These are phyloP conservation scores for Aspergillus puulaauensis DNA, from an alignment of 2,329 filamentous ascomycete species.

Conservation along the genomic window DNA sequence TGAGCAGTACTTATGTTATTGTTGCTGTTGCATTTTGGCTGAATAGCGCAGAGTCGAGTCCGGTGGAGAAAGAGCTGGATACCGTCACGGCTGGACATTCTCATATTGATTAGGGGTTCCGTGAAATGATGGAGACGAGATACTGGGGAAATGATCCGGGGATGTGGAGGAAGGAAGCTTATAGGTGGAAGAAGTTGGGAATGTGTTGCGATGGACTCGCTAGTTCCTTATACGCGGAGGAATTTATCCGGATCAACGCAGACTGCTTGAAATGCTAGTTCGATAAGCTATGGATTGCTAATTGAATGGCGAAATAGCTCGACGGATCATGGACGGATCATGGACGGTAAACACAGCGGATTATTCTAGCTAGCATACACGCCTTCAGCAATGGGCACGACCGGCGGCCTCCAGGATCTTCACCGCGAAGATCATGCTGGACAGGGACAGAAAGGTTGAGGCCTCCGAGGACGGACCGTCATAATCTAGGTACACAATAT, in stretches of 20 bases:
- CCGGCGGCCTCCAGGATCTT: not conserved
- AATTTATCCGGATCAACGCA: constrained; percentile 14
- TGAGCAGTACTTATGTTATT: not conserved
- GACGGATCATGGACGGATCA: not conserved
- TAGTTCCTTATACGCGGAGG: constrained; percentile 1
- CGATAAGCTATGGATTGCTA: too few species aligned
- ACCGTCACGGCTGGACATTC: not conserved
- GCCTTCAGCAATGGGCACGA: constrained; percentile 5
- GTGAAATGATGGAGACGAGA: not conserved
- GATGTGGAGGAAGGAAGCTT: not conserved
- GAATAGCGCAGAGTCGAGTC: not conserved
- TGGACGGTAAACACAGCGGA: not conserved
- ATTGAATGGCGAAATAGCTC: not conserved
- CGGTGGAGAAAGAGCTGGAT: not conserved
- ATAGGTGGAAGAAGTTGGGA: constrained; percentile 19
- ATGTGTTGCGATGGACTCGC: constrained; percentile 1
- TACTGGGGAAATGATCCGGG: not conserved
- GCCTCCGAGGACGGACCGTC: not conserved
- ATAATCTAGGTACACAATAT: constrained; percentile 14
- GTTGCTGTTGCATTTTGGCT: not conserved
- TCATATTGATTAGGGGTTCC: not conserved
- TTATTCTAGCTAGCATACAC: constrained; percentile 10
- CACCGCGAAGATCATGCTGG: not conserved
- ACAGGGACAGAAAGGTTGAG: not conserved
- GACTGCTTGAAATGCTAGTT: not conserved